Evolutionary conservation across 345 rosid species (phyloP).

Genomic region (Populus pruinosa): DNA sequence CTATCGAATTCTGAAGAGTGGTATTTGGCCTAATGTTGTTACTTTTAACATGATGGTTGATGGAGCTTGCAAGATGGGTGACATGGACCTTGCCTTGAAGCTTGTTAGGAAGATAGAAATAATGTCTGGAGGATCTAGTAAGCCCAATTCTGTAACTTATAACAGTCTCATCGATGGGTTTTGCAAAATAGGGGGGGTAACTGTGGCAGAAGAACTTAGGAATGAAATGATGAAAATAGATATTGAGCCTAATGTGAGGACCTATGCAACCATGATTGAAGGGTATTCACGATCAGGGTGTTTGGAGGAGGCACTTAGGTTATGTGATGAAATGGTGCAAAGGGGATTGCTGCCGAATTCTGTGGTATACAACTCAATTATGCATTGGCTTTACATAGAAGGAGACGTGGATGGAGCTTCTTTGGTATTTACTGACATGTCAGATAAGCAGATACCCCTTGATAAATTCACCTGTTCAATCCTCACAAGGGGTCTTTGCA

Average conservation of each 20-base stretch:
- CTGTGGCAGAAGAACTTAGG: constrained; percentile 12
- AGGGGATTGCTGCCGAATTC: constrained; percentile 13
- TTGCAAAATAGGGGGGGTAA: constrained; percentile 9
- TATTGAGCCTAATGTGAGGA: constrained; percentile 13
- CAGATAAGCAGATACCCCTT: constrained; percentile 31
- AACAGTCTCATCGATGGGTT: constrained; percentile 40
- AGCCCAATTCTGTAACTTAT: constrained; percentile 53
- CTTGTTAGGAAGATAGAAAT: constrained; percentile 45
- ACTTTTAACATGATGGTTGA: constrained; percentile 65
- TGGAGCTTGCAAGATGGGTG: constrained; percentile 43
- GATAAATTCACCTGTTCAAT: constrained; percentile 53
- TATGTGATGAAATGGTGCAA: constrained; percentile 17
- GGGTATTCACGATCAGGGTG: constrained; percentile 13
- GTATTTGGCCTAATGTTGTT: constrained; percentile 55
- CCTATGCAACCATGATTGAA: constrained; percentile 22
- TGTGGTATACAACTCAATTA: constrained; percentile 12
- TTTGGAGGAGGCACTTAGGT: constrained; percentile 16
- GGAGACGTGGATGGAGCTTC: constrained; percentile 51
- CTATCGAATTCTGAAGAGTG: constrained; percentile 54
- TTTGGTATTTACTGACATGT: constrained; percentile 45
- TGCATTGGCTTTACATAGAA: constrained; percentile 32
- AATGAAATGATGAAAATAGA: constrained; percentile 12
- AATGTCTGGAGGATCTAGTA: constrained; percentile 40
- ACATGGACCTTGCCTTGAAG: constrained; percentile 39
- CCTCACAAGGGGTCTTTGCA: constrained; percentile 46